Conservation (phyloP, 2,329 filamentous ascomycete species). For the Exophiala bonariae region DNA sequence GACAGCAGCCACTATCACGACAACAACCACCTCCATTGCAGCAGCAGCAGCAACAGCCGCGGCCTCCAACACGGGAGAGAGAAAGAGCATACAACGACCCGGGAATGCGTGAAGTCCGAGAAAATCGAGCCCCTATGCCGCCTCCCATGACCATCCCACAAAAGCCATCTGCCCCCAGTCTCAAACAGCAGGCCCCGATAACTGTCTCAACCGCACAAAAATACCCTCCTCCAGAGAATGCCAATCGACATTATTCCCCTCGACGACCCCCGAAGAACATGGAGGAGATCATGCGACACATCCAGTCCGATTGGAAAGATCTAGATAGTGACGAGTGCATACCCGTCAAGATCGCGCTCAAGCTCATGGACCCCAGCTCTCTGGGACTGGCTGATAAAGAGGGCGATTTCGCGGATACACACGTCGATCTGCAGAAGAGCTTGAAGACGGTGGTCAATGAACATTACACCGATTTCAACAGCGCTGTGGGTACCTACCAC, state of each 20-base stretch:
- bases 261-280: slow-evolving; percentile 25
- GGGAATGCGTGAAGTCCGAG: slow-evolving; percentile 19
- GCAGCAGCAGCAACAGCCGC: neutral
- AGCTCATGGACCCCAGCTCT: slow-evolving; percentile 90
- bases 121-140: slow-evolving; percentile 18
- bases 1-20: slow-evolving; percentile 2
- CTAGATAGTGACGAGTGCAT: slow-evolving; percentile 88
- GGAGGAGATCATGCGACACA: slow-evolving; percentile 47
- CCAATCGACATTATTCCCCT: slow-evolving; percentile 20
- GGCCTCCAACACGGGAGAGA: slow-evolving; percentile 20
- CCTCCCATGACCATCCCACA: slow-evolving; percentile 17
- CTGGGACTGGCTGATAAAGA: slow-evolving; percentile 89
- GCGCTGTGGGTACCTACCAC: slow-evolving; percentile 97
- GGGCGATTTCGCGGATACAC: slow-evolving; percentile 77
- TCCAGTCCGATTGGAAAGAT: slow-evolving; percentile 85
- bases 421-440: slow-evolving; percentile 85
- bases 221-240: slow-evolving; percentile 17
- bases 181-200: slow-evolving; percentile 14
- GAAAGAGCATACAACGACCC: slow-evolving; percentile 22
- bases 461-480: slow-evolving; percentile 98
- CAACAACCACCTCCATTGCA: neutral
- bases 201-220: slow-evolving; percentile 13
- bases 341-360: slow-evolving; percentile 90
- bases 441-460: slow-evolving; percentile 96
- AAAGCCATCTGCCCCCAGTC: slow-evolving; percentile 16